Base-by-base conservation (phyloP, 2,329 filamentous ascomycete species). In the Reticulascus tulasneorum region DNA sequence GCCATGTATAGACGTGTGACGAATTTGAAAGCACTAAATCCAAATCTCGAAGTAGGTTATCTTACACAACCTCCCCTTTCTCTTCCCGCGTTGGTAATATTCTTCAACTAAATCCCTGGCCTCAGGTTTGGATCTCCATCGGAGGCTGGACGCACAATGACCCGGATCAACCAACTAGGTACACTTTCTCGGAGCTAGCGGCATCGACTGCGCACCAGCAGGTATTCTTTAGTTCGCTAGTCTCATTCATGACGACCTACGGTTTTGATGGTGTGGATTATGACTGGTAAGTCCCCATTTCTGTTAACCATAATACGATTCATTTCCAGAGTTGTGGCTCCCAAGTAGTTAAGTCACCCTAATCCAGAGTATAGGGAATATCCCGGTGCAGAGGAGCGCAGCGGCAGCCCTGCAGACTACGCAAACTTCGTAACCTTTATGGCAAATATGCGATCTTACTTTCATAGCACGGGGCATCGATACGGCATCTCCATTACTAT, bases 231-330 rank as follows among this genome's bases (percentile, higher is more conserved):
- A 40, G 49, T 2, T 59, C 54, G 1, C 41, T 69, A 0, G 40
- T 60, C 2, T 28, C 36, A 1, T 71, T 73, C 44, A 54, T 73
- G 47, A 22, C 45, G 1, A 58, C 50, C 9, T 69, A 67, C 44
- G 52, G 52, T 2, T 67, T 73, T 31, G 61, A 66, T 42, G 66
- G 66, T 3, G 51, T 69, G 4, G 66, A 73, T 33, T 45, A 73
- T 12, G 63, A 73, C 41, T 73, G 67, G 68, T n/a, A n/a, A n/a
- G n/a, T n/a, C n/a, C 58, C 63, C 12, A n/a, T 46, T 55, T 15
- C 49, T 35, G 3, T 38, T 32, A n/a, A 42, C 22, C 1, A 44
- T 15, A 28, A 22, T n/a, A 28, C 7, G 25, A 9, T 17, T 9
- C 9, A 10, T 28, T n/a, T n/a, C n/a, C n/a, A n/a, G n/a, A n/a